Conservation (phyloP, 306 rosid species). For the Pyrus pyrifolia region DNA sequence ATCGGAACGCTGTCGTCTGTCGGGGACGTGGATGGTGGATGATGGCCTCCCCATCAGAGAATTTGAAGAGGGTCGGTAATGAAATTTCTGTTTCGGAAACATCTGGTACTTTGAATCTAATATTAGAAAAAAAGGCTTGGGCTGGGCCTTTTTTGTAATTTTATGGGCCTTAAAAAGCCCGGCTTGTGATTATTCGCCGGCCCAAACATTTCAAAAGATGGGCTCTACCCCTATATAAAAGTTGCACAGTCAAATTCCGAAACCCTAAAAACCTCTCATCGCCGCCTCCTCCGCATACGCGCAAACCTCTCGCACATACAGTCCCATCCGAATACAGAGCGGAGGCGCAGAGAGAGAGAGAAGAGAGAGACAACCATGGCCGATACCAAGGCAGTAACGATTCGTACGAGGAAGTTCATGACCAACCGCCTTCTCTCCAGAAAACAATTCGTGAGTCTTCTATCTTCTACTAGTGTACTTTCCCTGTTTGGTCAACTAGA, state of each 20-base stretch:
- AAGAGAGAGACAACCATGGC: conserved; percentile 42
- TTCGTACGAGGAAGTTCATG: conserved; percentile 83
- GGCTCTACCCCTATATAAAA: neutral
- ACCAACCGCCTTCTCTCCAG: conserved; percentile 86
- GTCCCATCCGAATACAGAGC: neutral
- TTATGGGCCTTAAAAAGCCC: too few species aligned
- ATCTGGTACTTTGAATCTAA: too few species aligned
- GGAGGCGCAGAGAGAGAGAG: neutral
- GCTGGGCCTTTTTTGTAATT: too few species aligned
- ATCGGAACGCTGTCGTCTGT: conserved; percentile 26
- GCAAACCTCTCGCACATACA: neutral
- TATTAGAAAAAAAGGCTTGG: neutral
- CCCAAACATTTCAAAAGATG: neutral
- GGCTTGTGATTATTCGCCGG: neutral
- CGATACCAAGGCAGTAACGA: conserved; percentile 73
- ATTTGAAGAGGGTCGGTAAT: neutral
- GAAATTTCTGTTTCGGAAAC: neutral
- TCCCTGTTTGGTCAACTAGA: neutral
- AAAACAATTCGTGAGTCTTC: conserved; percentile 76
- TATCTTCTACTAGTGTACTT: neutral
- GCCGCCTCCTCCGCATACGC: neutral
- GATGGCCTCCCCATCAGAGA: conserved; percentile 47
- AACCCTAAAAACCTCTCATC: conserved; percentile 1
- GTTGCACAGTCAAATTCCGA: neutral
- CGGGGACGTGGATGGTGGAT: conserved; percentile 38